A percentile compares a stretch with the other conserved stretches of the same genome.
These are phyloP conservation scores for Tilletia indica DNA, from an alignment of 1,284 basidiomycete species.

Conservation along the genomic window DNA sequence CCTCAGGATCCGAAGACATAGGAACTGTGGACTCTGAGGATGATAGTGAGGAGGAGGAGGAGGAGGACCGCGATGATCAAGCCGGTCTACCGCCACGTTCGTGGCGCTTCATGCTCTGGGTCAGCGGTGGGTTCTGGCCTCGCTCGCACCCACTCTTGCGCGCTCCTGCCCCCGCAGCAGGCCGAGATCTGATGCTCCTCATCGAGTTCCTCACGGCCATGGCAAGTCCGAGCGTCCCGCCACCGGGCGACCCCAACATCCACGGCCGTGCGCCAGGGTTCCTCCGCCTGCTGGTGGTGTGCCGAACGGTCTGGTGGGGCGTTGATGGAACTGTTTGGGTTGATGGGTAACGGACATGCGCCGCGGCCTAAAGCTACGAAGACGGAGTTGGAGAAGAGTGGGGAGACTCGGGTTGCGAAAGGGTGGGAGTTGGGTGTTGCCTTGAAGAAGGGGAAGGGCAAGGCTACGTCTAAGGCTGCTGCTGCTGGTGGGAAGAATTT, in stretches of 20 bases:
- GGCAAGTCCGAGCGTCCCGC: background rate
- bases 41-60: background rate
- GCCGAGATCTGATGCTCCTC: constrained; percentile 4
- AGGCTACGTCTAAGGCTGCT: background rate
- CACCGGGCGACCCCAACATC: background rate
- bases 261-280: background rate
- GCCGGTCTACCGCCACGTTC: background rate
- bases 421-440: background rate
- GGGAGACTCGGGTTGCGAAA: background rate
- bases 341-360: background rate
- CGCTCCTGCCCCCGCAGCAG: background rate
- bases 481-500: constrained; percentile 46
- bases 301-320: background rate
- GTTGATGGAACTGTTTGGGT: background rate
- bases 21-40: too few species aligned
- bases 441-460: background rate
- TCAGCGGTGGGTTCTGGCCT: constrained; percentile 11
- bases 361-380: background rate
- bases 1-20: too few species aligned
- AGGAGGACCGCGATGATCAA: background rate
- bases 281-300: background rate
- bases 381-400: constrained; percentile 6
- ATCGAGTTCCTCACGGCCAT: constrained; percentile 3
- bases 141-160: constrained; percentile 12
- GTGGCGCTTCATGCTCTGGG: constrained; percentile 2